Percentiles rank a stretch among this genome's conserved stretches.
These are phyloP conservation scores for Serpula lacrymans DNA, from an alignment of 768 basidiomycete genomes.

Conservation along the genomic window DNA sequence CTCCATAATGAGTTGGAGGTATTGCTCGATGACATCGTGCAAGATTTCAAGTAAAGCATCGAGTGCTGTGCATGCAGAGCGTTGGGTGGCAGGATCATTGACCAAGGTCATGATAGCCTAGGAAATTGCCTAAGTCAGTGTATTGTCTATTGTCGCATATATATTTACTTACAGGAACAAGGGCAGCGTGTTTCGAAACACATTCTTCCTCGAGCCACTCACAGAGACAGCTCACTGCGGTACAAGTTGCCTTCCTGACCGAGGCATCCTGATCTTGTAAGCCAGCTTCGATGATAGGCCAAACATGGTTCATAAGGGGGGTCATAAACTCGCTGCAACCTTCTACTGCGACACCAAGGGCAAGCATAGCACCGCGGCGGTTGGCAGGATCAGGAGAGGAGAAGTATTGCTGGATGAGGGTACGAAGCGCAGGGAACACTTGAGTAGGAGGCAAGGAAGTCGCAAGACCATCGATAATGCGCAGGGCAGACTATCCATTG, in stretches of 20 bases:
- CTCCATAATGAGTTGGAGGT: constrained; percentile 93
- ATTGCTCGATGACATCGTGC: constrained; percentile 85
- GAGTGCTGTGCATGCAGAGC: constrained; percentile 92
- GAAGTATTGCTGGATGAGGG: constrained; percentile 82
- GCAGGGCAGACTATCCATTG: constrained; percentile 73
- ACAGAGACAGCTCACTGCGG: constrained; percentile 92
- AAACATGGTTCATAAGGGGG: constrained; percentile 84
- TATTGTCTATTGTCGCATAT: constrained; percentile 1
- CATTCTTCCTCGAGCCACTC: constrained; percentile 98
- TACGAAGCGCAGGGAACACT: constrained; percentile 90
- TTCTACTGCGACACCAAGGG: constrained; percentile 93
- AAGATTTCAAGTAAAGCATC: constrained; percentile 95
- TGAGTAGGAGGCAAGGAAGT: constrained; percentile 91
- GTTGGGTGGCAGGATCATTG: constrained; percentile 82
- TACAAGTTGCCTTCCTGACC: constrained; percentile 94
- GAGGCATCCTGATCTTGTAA: constrained; percentile 78
- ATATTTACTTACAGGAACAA: constrained; percentile 69
- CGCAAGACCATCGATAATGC: constrained; percentile 89
- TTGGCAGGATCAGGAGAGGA: constrained; percentile 70
- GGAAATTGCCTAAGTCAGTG: neutral
- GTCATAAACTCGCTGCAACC: constrained; percentile 98
- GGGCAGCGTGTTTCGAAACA: constrained; percentile 71
- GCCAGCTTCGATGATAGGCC: constrained; percentile 91
- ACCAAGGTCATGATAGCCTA: constrained; percentile 91
- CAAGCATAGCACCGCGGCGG: constrained; percentile 92